Percentiles rank a stretch among this genome's conserved stretches.
Evolutionary conservation across 306 rosid species (phyloP).

Genomic region (Betula pendula): DNA sequence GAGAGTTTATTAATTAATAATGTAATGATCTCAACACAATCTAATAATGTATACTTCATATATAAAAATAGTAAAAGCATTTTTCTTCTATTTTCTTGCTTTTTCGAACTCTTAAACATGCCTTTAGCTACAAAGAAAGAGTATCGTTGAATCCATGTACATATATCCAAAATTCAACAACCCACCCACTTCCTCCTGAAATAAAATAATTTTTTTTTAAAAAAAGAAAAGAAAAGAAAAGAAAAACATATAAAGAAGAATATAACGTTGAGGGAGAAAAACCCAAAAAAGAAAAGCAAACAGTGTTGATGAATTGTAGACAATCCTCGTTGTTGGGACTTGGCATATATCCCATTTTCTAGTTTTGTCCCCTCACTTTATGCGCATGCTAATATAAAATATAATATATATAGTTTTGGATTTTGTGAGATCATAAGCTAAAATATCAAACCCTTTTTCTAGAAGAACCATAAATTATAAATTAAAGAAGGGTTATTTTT

Average conservation of each 20-base stretch:
- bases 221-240: background rate
- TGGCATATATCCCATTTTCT: conserved; percentile 26
- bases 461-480: conserved; percentile 31
- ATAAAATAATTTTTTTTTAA: no score
- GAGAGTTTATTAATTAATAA: background rate
- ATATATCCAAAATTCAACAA: no score
- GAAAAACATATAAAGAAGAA: background rate
- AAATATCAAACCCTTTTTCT: conserved; percentile 36
- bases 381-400: conserved; percentile 57
- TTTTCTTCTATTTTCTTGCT: background rate
- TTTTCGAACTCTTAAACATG: no score
- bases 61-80: background rate
- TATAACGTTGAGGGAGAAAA: background rate
- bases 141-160: no score
- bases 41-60: background rate
- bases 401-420: conserved; percentile 23
- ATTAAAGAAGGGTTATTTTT: conserved; percentile 6
- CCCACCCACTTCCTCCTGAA: background rate
- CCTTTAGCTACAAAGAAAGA: no score
- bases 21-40: background rate
- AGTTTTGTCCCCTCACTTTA: conserved; percentile 59
- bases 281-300: background rate
- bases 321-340: conserved; percentile 10
- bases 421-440: conserved; percentile 25
- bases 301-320: background rate